phyloP scores from a whole-genome alignment of 331 rosid genomes.

The Quercus phellos region DNA sequence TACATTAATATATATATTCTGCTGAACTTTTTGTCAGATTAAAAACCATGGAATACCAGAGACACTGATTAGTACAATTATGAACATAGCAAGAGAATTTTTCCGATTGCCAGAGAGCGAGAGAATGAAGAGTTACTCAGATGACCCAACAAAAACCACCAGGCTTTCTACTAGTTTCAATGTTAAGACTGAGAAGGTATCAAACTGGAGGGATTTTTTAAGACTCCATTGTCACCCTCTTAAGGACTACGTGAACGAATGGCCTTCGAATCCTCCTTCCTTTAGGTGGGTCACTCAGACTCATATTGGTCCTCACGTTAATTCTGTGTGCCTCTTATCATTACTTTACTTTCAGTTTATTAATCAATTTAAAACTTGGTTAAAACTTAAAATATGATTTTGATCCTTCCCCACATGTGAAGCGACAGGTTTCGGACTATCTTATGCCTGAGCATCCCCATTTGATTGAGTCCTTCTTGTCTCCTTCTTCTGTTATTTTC shows the following conservation, averaged over 20 bases:
- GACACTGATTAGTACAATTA: slow-evolving; percentile 29
- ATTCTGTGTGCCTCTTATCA: no score
- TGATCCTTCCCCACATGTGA: no score
- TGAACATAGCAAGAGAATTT: slow-evolving; percentile 47
- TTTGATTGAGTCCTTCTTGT: no score
- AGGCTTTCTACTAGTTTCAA: slow-evolving; percentile 88
- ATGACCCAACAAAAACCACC: slow-evolving; percentile 61
- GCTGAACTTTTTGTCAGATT: slow-evolving; percentile 28
- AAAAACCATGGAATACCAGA: slow-evolving; percentile 65
- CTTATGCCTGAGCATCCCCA: no score
- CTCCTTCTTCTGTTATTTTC: no score
- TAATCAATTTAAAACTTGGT: no score
- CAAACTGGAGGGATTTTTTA: slow-evolving; percentile 82
- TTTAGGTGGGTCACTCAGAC: slow-evolving; percentile 41
- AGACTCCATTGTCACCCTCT: slow-evolving; percentile 75
- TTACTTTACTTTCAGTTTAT: no score
- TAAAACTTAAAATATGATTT: no score
- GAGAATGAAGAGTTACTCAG: slow-evolving; percentile 71
- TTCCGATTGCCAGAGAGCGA: slow-evolving; percentile 66
- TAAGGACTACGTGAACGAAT: slow-evolving; percentile 50
- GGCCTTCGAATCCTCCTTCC: slow-evolving; percentile 74
- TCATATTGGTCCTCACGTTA: no score
- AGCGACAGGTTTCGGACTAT: no score
- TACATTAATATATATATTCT: not conserved
- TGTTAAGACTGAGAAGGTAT: slow-evolving; percentile 58